Evolutionary conservation across 1,284 basidiomycete species (phyloP).

Genomic region (Ustilago sp.): DNA sequence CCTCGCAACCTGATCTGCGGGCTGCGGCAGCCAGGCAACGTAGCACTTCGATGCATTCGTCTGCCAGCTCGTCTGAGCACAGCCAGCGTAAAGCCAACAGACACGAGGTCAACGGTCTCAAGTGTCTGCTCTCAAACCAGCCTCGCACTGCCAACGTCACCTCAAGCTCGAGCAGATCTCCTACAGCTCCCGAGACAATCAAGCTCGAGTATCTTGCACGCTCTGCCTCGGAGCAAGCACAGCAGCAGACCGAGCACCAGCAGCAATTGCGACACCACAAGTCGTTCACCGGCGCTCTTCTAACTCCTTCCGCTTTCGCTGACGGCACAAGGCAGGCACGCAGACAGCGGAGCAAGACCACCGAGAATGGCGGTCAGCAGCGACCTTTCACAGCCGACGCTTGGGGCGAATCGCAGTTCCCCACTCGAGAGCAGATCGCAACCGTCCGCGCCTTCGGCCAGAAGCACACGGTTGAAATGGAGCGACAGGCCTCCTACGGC

Average conservation of each 20-base stretch:
- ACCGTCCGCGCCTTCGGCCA: conserved; percentile 20
- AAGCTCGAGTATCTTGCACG: conserved; percentile 48
- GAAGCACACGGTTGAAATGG: conserved; percentile 16
- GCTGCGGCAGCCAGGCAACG: conserved; percentile 12
- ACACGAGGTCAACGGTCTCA: neutral
- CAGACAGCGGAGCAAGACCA: conserved; percentile 32
- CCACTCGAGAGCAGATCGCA: conserved; percentile 17
- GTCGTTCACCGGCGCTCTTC: conserved; percentile 21
- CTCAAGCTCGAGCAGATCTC: conserved; percentile 33
- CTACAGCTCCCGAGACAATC: conserved; percentile 49
- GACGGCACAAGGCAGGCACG: conserved; percentile 16
- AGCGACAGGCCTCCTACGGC: conserved; percentile 10
- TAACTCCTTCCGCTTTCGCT: conserved; percentile 38
- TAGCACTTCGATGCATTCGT: conserved; percentile 24
- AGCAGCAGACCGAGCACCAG: neutral
- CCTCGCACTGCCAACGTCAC: conserved; percentile 9
- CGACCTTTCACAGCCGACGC: conserved; percentile 49
- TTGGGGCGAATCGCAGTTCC: conserved; percentile 41
- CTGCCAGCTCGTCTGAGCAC: conserved; percentile 14
- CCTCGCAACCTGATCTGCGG: neutral
- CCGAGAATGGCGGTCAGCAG: conserved; percentile 15
- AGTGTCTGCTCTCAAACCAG: conserved; percentile 22
- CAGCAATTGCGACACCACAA: conserved; percentile 21
- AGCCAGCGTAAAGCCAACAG: conserved; percentile 6
- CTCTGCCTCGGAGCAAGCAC: conserved; percentile 6